Evolutionary conservation across 1,284 basidiomycete species (phyloP).

Genomic region (Leccinum fuscescens): DNA sequence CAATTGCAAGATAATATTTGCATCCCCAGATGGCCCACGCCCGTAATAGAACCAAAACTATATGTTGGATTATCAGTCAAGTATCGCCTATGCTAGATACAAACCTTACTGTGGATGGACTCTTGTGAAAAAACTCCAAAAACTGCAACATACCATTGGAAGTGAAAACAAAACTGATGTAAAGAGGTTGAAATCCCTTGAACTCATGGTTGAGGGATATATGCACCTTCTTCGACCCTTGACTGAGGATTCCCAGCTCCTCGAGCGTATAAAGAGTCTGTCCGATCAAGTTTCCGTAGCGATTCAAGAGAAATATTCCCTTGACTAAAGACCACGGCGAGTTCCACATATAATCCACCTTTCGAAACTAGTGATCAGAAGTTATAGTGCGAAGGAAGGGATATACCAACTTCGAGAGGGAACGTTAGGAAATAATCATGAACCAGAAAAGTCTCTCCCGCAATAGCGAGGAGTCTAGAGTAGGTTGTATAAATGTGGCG

Average conservation of each 20-base stretch:
- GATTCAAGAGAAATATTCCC: slow-evolving; percentile 15
- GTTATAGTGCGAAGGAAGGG: neutral
- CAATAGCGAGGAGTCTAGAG: neutral
- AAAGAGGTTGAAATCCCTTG: neutral
- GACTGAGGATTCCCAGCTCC: neutral
- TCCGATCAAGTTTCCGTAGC: slow-evolving; percentile 13
- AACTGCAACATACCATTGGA: neutral
- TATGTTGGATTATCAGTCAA: neutral
- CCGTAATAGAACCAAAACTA: slow-evolving; percentile 16
- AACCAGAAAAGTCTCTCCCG: slow-evolving; percentile 9
- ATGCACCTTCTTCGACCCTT: neutral
- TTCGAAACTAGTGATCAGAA: neutral
- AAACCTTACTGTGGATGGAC: slow-evolving; percentile 14
- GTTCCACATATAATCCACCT: slow-evolving; percentile 16
- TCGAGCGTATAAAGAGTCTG: slow-evolving; percentile 7
- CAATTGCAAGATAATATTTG: neutral
- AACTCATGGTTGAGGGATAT: neutral
- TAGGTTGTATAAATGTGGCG: neutral
- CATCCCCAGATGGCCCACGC: slow-evolving; percentile 22
- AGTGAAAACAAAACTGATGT: neutral
- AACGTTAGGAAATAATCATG: slow-evolving; percentile 16
- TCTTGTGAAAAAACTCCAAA: slow-evolving; percentile 6
- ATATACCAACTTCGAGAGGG: slow-evolving; percentile 9
- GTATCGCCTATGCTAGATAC: neutral
- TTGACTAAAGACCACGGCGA: slow-evolving; percentile 11